These are phyloP conservation scores for Podospora sp. DNA, from an alignment of 495 filamentous ascomycete species.

Conservation along the genomic window DNA sequence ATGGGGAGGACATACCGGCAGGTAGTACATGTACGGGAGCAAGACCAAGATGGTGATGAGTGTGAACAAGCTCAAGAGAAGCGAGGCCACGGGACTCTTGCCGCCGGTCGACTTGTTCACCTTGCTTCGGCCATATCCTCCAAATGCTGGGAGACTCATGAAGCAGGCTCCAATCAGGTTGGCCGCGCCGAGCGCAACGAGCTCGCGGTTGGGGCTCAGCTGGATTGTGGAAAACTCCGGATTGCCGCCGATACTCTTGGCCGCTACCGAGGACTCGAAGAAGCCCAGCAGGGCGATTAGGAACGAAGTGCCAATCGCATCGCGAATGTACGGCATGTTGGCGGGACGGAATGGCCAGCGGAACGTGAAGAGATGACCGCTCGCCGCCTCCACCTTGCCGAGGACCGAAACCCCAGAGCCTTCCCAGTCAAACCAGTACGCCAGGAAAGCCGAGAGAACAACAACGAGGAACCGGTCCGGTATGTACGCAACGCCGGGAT, in stretches of 20 bases:
- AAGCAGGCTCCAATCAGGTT: slow-evolving; percentile 92
- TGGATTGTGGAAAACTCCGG: slow-evolving; percentile 70
- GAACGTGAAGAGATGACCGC: slow-evolving; percentile 71
- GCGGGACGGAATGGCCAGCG: slow-evolving; percentile 78
- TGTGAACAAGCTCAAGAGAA: slow-evolving; percentile 81
- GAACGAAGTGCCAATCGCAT: slow-evolving; percentile 88
- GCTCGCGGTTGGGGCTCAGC: slow-evolving; percentile 89
- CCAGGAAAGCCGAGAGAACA: slow-evolving; percentile 78
- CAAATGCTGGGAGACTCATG: slow-evolving; percentile 88
- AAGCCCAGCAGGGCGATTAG: slow-evolving; percentile 94
- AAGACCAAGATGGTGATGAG: slow-evolving; percentile 77
- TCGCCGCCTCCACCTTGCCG: slow-evolving; percentile 72
- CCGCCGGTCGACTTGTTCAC: slow-evolving; percentile 91
- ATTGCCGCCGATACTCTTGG: slow-evolving; percentile 75
- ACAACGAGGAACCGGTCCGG: slow-evolving; percentile 94
- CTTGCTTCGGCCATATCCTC: slow-evolving; percentile 94
- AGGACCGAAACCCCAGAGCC: slow-evolving; percentile 77
- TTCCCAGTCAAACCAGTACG: slow-evolving; percentile 81
- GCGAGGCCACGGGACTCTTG: slow-evolving; percentile 86
- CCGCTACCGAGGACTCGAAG: slow-evolving; percentile 98
- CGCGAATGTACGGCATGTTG: slow-evolving; percentile 79
- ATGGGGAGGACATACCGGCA: slow-evolving; percentile 67
- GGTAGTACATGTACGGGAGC: slow-evolving; percentile 89
- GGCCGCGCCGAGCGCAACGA: slow-evolving; percentile 87
- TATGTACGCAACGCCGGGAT: slow-evolving; percentile 80